Evolutionary conservation across 768 basidiomycete genomes (phyloP).

Genomic region (Leccinum disarticulatum): DNA sequence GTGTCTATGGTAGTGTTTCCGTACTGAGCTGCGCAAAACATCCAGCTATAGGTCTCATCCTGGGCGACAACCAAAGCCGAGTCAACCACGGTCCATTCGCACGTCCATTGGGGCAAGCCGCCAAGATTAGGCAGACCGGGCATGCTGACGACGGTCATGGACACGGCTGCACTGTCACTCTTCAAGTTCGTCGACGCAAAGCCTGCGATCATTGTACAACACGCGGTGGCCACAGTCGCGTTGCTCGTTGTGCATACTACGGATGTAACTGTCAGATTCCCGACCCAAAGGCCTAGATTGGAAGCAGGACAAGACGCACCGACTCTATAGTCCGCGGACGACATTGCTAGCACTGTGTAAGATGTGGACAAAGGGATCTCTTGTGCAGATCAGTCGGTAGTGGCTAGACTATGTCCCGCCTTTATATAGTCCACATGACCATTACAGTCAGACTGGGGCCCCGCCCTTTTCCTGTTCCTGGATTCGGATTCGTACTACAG

Average conservation of each 20-base stretch:
- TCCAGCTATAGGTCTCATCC: background rate
- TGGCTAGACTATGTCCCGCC: background rate
- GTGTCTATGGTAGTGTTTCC: background rate
- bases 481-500: too few species aligned
- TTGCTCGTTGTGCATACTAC: conserved; percentile 6
- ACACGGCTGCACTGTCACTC: background rate
- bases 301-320: background rate
- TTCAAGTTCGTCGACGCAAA: background rate
- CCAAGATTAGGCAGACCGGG: background rate
- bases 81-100: background rate
- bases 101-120: background rate
- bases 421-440: background rate
- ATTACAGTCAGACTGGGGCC: background rate
- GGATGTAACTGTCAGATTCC: background rate
- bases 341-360: background rate
- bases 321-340: background rate
- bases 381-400: background rate
- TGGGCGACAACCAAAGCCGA: background rate
- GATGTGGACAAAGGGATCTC: background rate
- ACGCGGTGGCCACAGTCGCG: conserved; percentile 7
- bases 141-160: background rate
- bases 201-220: background rate
- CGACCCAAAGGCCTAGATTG: background rate
- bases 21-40: background rate
- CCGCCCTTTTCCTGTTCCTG: background rate